A percentile compares a stretch with the other conserved stretches of the same genome.
Evolutionary conservation across 768 basidiomycete species (phyloP).

Genomic region (Roridomyces roridus): DNA sequence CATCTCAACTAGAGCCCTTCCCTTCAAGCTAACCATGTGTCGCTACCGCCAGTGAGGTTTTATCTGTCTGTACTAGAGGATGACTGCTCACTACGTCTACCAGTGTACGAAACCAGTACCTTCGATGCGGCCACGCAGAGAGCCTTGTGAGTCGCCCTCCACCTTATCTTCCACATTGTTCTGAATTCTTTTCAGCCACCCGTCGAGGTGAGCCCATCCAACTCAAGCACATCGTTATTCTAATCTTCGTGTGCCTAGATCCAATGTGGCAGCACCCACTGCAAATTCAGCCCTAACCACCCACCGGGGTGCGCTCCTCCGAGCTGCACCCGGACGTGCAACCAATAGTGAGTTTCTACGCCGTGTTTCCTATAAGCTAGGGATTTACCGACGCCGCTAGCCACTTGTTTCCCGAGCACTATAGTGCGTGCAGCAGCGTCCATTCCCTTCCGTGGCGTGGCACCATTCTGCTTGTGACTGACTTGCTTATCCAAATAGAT

Average conservation of each 20-base stretch:
- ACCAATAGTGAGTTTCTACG: conserved; percentile 52
- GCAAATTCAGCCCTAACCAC: conserved; percentile 63
- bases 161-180: not conserved
- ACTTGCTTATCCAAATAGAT: conserved; percentile 35
- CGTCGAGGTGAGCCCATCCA: conserved; percentile 5
- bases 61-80: not conserved
- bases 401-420: conserved; percentile 52
- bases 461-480: not conserved
- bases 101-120: conserved; percentile 56
- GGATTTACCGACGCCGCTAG: conserved; percentile 30
- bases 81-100: not conserved
- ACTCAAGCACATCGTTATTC: too few species aligned
- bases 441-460: too few species aligned
- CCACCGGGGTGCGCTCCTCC: conserved; percentile 48
- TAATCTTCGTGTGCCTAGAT: too few species aligned
- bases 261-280: conserved; percentile 48
- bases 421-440: conserved; percentile 44
- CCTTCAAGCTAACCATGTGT: conserved; percentile 47
- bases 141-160: conserved; percentile 42
- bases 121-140: conserved; percentile 53
- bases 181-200: conserved; percentile 22
- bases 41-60: conserved; percentile 60
- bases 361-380: conserved; percentile 1
- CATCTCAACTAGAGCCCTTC: conserved; percentile 7
- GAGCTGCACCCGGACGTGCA: conserved; percentile 49